Evolutionary conservation across 108 stramenopile species (phyloP).

Genomic region (Craspedostauros australis): DNA sequence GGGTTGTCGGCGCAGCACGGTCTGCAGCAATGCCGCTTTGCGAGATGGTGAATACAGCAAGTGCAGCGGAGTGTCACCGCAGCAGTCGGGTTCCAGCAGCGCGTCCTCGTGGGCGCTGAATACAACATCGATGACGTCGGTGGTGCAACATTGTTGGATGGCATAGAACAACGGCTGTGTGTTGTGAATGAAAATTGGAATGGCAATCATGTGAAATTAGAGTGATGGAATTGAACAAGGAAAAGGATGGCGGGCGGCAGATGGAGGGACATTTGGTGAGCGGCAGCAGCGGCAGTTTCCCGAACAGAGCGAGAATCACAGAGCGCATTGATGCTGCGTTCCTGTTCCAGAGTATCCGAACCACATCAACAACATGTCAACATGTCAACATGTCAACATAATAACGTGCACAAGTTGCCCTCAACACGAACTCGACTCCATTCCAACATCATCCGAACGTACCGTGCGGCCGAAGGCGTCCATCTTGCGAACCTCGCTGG

Average conservation of each 20-base stretch:
- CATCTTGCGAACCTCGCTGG: not conserved
- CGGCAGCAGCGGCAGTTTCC: too few species aligned
- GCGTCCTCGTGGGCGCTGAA: not conserved
- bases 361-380: too few species aligned
- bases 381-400: too few species aligned
- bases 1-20: not conserved
- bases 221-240: not conserved
- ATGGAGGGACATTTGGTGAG: too few species aligned
- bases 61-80: constrained; percentile 1
- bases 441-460: not conserved
- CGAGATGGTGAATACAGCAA: not conserved
- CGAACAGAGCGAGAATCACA: too few species aligned
- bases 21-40: not conserved
- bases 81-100: not conserved
- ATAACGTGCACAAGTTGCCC: too few species aligned
- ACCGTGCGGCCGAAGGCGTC: constrained; percentile 7
- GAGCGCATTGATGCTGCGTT: too few species aligned
- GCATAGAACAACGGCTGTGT: constrained; percentile 5
- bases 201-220: not conserved
- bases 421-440: too few species aligned
- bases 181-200: too few species aligned
- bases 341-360: too few species aligned
- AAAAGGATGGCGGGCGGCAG: not conserved
- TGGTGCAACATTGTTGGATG: not conserved
- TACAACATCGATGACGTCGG: not conserved